These are phyloP conservation scores for Cronartium quercuum DNA, from an alignment of 1,284 basidiomycete genomes.

Conservation along the genomic window DNA sequence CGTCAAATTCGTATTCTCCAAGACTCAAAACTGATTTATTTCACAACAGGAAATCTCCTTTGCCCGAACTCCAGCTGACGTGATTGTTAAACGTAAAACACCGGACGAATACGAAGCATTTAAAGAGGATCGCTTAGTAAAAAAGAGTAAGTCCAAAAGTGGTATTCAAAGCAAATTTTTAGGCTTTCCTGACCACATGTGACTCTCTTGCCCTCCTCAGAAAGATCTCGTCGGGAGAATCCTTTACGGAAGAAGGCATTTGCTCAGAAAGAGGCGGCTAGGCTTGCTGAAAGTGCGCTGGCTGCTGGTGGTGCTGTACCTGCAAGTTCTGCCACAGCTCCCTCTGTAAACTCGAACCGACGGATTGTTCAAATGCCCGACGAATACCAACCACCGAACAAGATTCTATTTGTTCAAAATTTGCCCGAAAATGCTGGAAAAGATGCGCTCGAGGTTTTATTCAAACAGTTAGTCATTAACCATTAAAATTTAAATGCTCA, in stretches of 20 bases:
- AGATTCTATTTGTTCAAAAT: conserved; percentile 96
- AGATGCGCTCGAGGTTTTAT: conserved; percentile 77
- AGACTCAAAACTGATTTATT: conserved; percentile 18
- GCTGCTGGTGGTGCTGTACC: conserved; percentile 11
- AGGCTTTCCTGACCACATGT: not conserved
- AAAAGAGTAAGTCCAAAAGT: conserved; percentile 64
- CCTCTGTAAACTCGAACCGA: conserved; percentile 39
- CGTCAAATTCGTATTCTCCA: not conserved
- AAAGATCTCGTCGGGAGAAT: conserved; percentile 56
- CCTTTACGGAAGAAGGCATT: conserved; percentile 41
- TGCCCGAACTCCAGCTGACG: conserved; percentile 79
- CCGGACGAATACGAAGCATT: conserved; percentile 64
- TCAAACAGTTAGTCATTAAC: conserved; percentile 81
- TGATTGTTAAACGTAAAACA: conserved; percentile 65
- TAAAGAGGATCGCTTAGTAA: conserved; percentile 64
- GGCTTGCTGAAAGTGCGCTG: conserved; percentile 59
- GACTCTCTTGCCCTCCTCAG: conserved; percentile 52
- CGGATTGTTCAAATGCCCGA: conserved; percentile 84
- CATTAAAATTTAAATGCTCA: not conserved
- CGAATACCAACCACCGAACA: conserved; percentile 98
- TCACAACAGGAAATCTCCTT: conserved; percentile 77
- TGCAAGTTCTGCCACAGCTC: conserved; percentile 12
- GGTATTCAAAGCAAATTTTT: not conserved
- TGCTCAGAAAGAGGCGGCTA: conserved; percentile 54
- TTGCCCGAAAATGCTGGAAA: conserved; percentile 78